Base-by-base conservation (phyloP, 176 grass and related monocot species). In the Metroxylon sagu region DNA sequence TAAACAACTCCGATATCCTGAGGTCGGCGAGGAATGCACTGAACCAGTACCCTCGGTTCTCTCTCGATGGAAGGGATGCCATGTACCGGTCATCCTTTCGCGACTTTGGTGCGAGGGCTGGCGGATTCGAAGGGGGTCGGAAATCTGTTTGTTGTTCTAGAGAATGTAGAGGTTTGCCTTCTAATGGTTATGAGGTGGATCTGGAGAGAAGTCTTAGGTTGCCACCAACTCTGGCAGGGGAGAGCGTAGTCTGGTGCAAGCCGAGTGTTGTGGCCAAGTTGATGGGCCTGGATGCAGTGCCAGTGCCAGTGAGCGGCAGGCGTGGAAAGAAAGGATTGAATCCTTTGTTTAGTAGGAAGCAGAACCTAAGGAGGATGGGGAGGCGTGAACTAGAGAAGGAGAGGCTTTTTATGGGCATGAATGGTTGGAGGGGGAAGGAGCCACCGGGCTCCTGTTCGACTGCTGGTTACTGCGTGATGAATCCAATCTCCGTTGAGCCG, bases 161-260 rank as follows among this genome's bases (percentile, higher is more conserved):
- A 53, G 31, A 8, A 49, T 87, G 64, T 76, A 65, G 56, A 55
- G 77, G 73, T 14, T 54, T 56, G n/a, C 64, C 30, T 16, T 78
- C 52, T 31, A 23, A 61, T 0, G 76, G 76, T 0, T 81, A 87
- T 57, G 73, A 83, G 60, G 74, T 96, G 56, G 92, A 85, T 72
- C 26, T 82, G 63, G 87, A 88, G 62, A 78, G 72, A 65, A 85
- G 78, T 26, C 71, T 88, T 16, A 72, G 74, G 61, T 64, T 98
- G 87, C 87, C 87, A 26, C 55, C 83, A 3, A 87, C 80, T 18
- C 65, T 87, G 29, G 87, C 78, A 0, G 84, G 87, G 53, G 84
- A 98, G 74, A 89, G 64, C 21, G 87, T 98, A 23, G 79, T 92
- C 58, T 98, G 93, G 93, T 98, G 93, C 76, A 92, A 98, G 62